Evolutionary conservation across 2,329 filamentous ascomycete species (phyloP).

Genomic region (Aotearoamyces nothofagi): DNA sequence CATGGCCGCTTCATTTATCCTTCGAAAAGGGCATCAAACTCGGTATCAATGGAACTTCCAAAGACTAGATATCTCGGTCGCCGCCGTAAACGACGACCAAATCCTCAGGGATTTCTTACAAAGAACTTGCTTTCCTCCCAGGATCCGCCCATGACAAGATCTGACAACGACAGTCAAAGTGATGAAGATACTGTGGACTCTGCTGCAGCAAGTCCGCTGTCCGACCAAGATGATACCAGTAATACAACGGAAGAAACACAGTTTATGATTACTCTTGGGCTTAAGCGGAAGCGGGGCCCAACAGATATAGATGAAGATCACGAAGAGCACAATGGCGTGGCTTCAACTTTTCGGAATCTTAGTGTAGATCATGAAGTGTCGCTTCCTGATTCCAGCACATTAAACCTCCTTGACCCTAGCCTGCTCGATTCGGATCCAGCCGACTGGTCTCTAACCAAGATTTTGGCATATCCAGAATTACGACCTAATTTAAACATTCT

Average conservation of each 20-base stretch:
- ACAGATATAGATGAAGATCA: conserved; percentile 13
- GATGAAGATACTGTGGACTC: conserved; percentile 5
- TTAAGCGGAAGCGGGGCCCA: conserved; percentile 16
- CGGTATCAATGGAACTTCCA: conserved; percentile 7
- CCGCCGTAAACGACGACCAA: conserved; percentile 3
- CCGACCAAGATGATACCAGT: conserved; percentile 39
- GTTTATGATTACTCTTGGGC: conserved; percentile 29
- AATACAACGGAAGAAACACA: conserved; percentile 32
- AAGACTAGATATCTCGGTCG: conserved; percentile 14
- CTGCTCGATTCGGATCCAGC: conserved; percentile 18
- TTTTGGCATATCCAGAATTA: conserved; percentile 45
- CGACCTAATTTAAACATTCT: conserved; percentile 16
- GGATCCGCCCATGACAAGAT: background rate
- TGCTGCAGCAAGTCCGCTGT: conserved; percentile 29
- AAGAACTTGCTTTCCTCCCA: background rate
- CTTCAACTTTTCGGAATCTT: conserved; percentile 17
- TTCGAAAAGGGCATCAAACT: background rate
- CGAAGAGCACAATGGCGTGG: too few species aligned
- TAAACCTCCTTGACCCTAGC: conserved; percentile 12
- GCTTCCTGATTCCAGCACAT: conserved; percentile 12
- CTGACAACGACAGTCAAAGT: conserved; percentile 3
- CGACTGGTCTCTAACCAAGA: conserved; percentile 30
- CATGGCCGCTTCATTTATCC: conserved; percentile 14
- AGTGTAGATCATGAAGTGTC: conserved; percentile 14
- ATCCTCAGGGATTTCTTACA: background rate